These are phyloP conservation scores for Cinnamomum chago DNA, from an alignment of 164 flowering plant genomes.

Conservation along the genomic window DNA sequence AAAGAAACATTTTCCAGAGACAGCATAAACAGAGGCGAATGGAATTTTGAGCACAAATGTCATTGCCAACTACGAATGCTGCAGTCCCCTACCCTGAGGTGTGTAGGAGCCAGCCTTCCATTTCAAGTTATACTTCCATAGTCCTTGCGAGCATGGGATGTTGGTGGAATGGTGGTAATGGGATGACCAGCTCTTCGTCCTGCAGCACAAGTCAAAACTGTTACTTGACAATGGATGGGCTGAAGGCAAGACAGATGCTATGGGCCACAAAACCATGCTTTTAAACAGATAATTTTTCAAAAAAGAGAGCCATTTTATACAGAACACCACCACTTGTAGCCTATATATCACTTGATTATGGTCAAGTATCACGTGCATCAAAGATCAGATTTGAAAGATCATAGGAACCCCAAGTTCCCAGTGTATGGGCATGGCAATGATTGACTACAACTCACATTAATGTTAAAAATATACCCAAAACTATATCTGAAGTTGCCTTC, in stretches of 20 bases:
- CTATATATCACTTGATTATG: too few species aligned
- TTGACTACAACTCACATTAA: too few species aligned
- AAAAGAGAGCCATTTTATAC: neutral
- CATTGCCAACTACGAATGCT: slow-evolving; percentile 27
- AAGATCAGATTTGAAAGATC: neutral
- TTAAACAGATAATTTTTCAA: neutral
- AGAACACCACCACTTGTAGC: too few species aligned
- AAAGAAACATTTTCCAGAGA: slow-evolving; percentile 18
- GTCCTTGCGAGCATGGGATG: slow-evolving; percentile 68
- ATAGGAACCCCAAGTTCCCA: too few species aligned
- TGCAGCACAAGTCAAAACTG: slow-evolving; percentile 30
- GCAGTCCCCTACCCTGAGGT: slow-evolving; percentile 12
- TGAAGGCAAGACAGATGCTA: neutral
- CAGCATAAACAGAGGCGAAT: slow-evolving; percentile 21
- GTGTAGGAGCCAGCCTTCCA: slow-evolving; percentile 12
- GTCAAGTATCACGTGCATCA: neutral
- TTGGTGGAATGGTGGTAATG: slow-evolving; percentile 47
- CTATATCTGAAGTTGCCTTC: too few species aligned
- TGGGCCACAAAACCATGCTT: neutral
- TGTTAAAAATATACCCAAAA: too few species aligned
- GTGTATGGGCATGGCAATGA: too few species aligned
- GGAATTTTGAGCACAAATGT: slow-evolving; percentile 25
- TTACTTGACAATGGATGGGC: slow-evolving; percentile 2
- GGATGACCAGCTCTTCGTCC: slow-evolving; percentile 65
- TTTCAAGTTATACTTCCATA: slow-evolving; percentile 52